Conservation (phyloP, 1,284 basidiomycete genomes). For the Sporisorium exsertum region DNA sequence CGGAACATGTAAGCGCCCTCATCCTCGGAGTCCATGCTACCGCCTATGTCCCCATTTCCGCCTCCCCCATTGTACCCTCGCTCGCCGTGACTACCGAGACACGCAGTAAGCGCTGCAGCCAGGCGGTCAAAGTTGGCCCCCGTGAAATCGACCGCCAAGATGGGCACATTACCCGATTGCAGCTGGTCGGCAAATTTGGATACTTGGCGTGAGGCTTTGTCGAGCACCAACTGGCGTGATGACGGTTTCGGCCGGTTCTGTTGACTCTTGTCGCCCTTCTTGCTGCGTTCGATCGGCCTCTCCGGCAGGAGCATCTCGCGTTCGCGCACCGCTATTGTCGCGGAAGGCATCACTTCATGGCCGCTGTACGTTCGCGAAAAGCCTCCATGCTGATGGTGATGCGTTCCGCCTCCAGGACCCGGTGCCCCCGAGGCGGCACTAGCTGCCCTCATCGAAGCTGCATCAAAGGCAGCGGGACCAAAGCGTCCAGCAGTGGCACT, state of each 20-base stretch:
- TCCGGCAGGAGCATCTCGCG: slow-evolving; percentile 55
- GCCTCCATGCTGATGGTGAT: slow-evolving; percentile 36
- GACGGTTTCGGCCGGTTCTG: slow-evolving; percentile 57
- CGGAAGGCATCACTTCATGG: slow-evolving; percentile 49
- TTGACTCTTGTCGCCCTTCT: slow-evolving; percentile 49
- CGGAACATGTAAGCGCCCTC: slow-evolving; percentile 51
- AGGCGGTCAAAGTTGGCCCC: slow-evolving; percentile 51
- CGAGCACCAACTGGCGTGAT: slow-evolving; percentile 51
- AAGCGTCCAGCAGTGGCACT: slow-evolving; percentile 11
- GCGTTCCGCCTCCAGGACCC: slow-evolving; percentile 18
- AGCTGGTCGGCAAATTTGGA: slow-evolving; percentile 53
- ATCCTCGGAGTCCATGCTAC: slow-evolving; percentile 20
- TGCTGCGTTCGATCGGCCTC: slow-evolving; percentile 44
- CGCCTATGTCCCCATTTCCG: slow-evolving; percentile 5
- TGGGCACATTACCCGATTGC: slow-evolving; percentile 53
- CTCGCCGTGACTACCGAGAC: slow-evolving; percentile 39
- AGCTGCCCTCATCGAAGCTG: slow-evolving; percentile 21
- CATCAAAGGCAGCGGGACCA: slow-evolving; percentile 19
- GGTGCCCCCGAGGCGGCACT: slow-evolving; percentile 14
- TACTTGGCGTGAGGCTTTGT: slow-evolving; percentile 58
- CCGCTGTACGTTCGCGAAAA: slow-evolving; percentile 41
- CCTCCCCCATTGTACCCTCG: slow-evolving; percentile 3
- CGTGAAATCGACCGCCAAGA: slow-evolving; percentile 62
- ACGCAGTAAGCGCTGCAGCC: slow-evolving; percentile 45
- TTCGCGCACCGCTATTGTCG: slow-evolving; percentile 45